Evolutionary conservation across 78 protist genomes (phyloP).

Genomic region (Dictyostelium citrinum): DNA sequence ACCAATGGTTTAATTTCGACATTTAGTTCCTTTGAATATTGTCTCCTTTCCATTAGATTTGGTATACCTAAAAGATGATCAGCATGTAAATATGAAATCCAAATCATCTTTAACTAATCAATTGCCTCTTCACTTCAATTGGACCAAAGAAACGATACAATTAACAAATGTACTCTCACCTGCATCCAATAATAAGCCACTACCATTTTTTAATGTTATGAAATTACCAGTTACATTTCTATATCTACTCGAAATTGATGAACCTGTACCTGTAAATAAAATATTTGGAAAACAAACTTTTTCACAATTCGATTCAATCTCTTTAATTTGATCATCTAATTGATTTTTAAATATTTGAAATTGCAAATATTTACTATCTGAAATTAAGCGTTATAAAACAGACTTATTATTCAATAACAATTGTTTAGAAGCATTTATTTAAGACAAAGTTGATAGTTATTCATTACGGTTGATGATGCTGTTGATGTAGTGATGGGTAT

Average conservation of each 20-base stretch:
- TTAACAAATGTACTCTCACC: slow-evolving; percentile 97
- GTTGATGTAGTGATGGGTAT: too few relatives aligned
- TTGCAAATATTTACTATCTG: too few relatives aligned
- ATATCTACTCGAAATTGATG: slow-evolving; percentile 91
- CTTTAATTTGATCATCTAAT: neutral
- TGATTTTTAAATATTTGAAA: neutral
- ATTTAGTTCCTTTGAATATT: neutral
- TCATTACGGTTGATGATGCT: too few relatives aligned
- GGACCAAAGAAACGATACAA: slow-evolving; percentile 83
- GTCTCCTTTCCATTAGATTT: slow-evolving; percentile 51
- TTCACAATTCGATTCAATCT: neutral
- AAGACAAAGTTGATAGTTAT: too few relatives aligned
- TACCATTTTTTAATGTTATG: slow-evolving; percentile 6
- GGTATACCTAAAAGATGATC: slow-evolving; percentile 97
- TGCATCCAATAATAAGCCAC: slow-evolving; percentile 84
- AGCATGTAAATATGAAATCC: slow-evolving; percentile 98
- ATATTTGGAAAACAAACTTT: slow-evolving; percentile 38
- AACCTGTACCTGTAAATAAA: slow-evolving; percentile 95
- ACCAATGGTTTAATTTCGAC: neutral
- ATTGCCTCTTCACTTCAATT: slow-evolving; percentile 1
- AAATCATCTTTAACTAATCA: slow-evolving; percentile 60
- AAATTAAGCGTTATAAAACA: too few relatives aligned
- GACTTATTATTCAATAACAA: too few relatives aligned
- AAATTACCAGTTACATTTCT: slow-evolving; percentile 88
- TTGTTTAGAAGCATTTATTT: too few relatives aligned